phyloP scores from a whole-genome alignment of 208 protist genomes.

The Acanthamoeba triangularis region DNA sequence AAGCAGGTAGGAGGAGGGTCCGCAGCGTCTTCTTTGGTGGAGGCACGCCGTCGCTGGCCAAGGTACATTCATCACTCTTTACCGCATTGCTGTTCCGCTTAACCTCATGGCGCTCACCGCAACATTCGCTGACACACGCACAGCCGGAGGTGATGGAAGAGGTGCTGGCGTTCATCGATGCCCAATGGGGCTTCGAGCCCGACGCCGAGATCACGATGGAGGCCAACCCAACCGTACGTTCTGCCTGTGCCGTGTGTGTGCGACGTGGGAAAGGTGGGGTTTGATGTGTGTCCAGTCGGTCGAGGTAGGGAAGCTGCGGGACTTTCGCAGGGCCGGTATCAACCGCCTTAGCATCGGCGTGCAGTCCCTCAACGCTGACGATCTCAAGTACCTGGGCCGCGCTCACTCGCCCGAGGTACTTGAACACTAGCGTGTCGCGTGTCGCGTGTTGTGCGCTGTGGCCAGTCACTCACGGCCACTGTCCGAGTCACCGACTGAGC shows the following conservation, averaged over 20 bases:
- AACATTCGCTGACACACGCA: background rate
- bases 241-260: background rate
- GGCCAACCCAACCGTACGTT: slow-evolving; percentile 77
- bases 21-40: slow-evolving; percentile 83
- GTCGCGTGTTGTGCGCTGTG: too few species aligned
- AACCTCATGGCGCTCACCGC: too few species aligned
- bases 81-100: too few species aligned
- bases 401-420: slow-evolving; percentile 43
- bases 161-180: slow-evolving; percentile 49
- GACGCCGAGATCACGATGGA: slow-evolving; percentile 81
- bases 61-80: background rate
- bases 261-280: background rate
- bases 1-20: background rate
- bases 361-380: slow-evolving; percentile 33
- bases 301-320: background rate
- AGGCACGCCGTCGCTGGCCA: slow-evolving; percentile 83
- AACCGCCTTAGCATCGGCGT: slow-evolving; percentile 82
- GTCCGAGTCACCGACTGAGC: background rate
- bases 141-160: slow-evolving; percentile 56
- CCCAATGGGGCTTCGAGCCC: background rate
- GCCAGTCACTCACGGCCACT: too few species aligned
- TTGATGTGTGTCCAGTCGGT: background rate
- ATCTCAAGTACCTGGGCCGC: slow-evolving; percentile 65
- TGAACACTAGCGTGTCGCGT: background rate
- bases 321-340: slow-evolving; percentile 74